Percentiles rank a stretch among this genome's conserved stretches.
Evolutionary conservation across 2,329 filamentous ascomycete genomes (phyloP).

Genomic region (Fusarium anguioides): DNA sequence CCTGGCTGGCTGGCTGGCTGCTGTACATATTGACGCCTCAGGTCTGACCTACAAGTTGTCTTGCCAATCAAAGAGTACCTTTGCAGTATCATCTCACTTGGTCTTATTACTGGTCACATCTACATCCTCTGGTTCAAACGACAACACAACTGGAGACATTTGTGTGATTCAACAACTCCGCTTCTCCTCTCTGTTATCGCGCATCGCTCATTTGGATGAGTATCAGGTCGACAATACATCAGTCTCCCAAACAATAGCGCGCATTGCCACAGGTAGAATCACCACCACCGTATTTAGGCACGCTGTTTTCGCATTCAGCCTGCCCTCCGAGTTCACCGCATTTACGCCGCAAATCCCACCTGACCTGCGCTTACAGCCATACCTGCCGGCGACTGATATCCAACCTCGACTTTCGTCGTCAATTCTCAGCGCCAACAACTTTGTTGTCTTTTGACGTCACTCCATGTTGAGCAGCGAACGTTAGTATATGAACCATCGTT

Average conservation of each 20-base stretch:
- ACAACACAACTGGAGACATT: slow-evolving; percentile 20
- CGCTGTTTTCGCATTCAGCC: slow-evolving; percentile 22
- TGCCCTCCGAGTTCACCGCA: slow-evolving; percentile 22
- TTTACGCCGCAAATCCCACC: slow-evolving; percentile 33
- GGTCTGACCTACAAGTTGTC: slow-evolving; percentile 19
- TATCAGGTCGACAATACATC: slow-evolving; percentile 22
- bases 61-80: slow-evolving; percentile 21
- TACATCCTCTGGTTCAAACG: slow-evolving; percentile 15
- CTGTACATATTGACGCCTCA: slow-evolving; percentile 19
- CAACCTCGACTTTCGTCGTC: slow-evolving; percentile 5
- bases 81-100: slow-evolving; percentile 9
- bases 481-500: slow-evolving; percentile 13
- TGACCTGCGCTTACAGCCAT: slow-evolving; percentile 21
- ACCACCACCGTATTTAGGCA: slow-evolving; percentile 18
- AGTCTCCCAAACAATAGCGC: slow-evolving; percentile 18
- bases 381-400: slow-evolving; percentile 16
- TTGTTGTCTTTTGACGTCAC: neutral
- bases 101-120: slow-evolving; percentile 36
- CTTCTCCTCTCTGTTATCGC: slow-evolving; percentile 33
- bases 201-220: slow-evolving; percentile 17
- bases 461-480: slow-evolving; percentile 7
- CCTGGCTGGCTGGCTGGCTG: neutral
- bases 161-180: slow-evolving; percentile 7
- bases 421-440: neutral
- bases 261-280: slow-evolving; percentile 17